phyloP scores from a whole-genome alignment of 345 rosid genomes.

The Acer yangbiense region DNA sequence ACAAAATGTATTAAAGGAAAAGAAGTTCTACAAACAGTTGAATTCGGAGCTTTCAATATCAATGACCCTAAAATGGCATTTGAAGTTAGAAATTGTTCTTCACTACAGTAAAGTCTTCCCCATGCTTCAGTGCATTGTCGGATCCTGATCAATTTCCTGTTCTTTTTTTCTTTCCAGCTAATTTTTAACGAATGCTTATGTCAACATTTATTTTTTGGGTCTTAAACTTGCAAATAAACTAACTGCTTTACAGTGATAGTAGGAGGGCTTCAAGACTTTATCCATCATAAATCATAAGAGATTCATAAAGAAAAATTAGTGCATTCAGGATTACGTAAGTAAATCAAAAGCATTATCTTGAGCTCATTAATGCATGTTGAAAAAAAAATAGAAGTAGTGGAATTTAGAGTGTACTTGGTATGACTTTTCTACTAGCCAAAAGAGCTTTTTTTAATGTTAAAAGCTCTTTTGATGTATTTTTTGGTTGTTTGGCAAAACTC shows the following conservation, averaged over 20 bases:
- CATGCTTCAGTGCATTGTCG: neutral
- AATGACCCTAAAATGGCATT: neutral
- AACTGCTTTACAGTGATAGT: neutral
- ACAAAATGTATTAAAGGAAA: neutral
- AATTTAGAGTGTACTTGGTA: neutral
- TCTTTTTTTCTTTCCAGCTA: neutral
- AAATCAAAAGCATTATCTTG: neutral
- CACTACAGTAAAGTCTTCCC: neutral
- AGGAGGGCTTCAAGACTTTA: neutral
- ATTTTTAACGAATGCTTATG: neutral
- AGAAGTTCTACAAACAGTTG: neutral
- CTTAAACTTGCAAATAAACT: neutral
- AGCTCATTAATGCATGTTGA: neutral
- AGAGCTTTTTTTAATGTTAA: too few relatives aligned
- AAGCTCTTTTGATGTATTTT: too few relatives aligned
- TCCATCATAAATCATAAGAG: neutral
- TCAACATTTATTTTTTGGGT: neutral
- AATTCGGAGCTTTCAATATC: neutral
- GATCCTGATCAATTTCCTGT: neutral
- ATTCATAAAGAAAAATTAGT: neutral
- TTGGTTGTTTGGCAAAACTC: too few relatives aligned
- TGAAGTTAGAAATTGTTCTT: neutral
- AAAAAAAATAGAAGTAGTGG: neutral
- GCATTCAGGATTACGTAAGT: neutral
- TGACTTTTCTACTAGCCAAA: too few relatives aligned